Conservation (phyloP, 2,329 filamentous ascomycete species). For the Ceratocystis huliohia region DNA sequence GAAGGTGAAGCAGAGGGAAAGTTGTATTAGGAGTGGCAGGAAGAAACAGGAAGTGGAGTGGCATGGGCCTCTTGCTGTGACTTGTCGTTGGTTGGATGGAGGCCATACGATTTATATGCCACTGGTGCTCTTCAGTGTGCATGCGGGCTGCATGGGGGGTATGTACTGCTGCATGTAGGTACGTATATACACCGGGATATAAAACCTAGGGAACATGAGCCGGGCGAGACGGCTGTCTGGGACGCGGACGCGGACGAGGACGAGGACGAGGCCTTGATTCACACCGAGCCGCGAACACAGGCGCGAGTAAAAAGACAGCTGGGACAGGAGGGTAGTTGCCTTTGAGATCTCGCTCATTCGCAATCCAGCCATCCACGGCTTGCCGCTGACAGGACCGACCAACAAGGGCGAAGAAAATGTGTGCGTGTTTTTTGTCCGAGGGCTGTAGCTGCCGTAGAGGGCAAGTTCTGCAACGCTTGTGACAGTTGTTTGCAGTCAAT, state of each 20-base stretch:
- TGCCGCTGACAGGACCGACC: neutral
- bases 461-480: too few relatives aligned
- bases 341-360: too few relatives aligned
- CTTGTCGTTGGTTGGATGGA: neutral
- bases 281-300: neutral
- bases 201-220: too few relatives aligned
- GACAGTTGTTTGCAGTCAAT: neutral
- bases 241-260: too few relatives aligned
- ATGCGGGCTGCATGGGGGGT: neutral
- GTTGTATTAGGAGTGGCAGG: constrained; percentile 2
- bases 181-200: neutral
- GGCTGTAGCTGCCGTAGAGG: too few relatives aligned
- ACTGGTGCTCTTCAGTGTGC: neutral
- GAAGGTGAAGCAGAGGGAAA: neutral
- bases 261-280: too few relatives aligned
- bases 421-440: neutral
- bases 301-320: neutral
- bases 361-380: neutral
- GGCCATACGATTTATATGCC: neutral
- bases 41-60: neutral
- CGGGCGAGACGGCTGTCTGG: too few relatives aligned
- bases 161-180: neutral
- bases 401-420: neutral
- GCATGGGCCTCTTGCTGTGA: neutral
- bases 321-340: neutral